Base-by-base conservation (phyloP, 495 filamentous ascomycete species). In the Friedmanniomyces endolithicus region DNA sequence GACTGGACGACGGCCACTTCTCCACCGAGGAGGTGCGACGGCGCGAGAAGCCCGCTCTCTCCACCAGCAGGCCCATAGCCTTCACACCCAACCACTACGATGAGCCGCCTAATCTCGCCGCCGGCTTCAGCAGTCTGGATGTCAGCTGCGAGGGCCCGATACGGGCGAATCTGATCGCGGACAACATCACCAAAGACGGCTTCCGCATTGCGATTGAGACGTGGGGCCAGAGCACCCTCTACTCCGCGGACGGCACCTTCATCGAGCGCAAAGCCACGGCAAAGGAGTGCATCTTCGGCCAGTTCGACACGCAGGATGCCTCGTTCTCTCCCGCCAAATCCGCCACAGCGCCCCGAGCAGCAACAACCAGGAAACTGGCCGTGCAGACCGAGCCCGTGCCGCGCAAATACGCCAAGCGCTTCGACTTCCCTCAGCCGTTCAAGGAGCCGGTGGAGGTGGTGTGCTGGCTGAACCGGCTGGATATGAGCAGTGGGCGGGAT, bases 401-500 rank as follows among this genome's bases (percentile, higher is more conserved):
- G 11, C 23, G 48, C 23, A 50, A 57, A 29, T 40, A 50, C 19
- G 37, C 33, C 9, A 45, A 53, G 6, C 11, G 23, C 4, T 31
- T 52, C 44, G n/a, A 44, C 17, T 60, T 60, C 40, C 57, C 59
- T 1, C 47, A 34, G 23, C n/a, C 59, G 16, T 58, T 55, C 31
- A 35, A 25, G 4, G 23, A 41, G 45, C 47, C 47, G 1, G 52
- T 52, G 1, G 35, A 51, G 20, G 50, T 63, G 1, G 44, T 63
- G 0, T 53, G 48, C 3, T 63, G 61, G 61, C 53, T 63, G 14
- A 63, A 61, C 37, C 57, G 61, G 3, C 34, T 63, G 0, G 58
- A 63, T 41, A 17, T 63, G 24, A 11, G 16, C 6, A 20, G 31
- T 35, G 50, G 56, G 11, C 12, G 20, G 7, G 54, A 49, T 17